phyloP scores from a whole-genome alignment of 106 monocot species.

The Narthecium ossifragum region DNA sequence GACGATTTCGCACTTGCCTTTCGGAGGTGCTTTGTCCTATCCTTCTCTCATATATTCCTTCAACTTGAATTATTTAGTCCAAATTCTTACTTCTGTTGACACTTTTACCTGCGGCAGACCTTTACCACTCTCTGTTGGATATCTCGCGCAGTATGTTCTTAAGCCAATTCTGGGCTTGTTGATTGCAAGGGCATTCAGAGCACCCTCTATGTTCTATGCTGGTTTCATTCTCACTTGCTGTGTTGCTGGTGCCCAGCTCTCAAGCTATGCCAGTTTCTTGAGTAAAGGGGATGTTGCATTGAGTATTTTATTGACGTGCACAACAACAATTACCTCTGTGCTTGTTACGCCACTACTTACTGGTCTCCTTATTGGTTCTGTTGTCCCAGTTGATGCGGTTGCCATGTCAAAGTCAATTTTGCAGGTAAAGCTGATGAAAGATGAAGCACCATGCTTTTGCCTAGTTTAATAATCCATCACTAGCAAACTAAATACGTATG shows the following conservation, averaged over 20 bases:
- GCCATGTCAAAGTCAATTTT: slow-evolving; percentile 99
- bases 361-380: slow-evolving; percentile 86
- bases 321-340: slow-evolving; percentile 89
- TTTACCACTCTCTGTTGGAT: slow-evolving; percentile 75
- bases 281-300: slow-evolving; percentile 97
- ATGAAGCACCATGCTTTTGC: too few species aligned
- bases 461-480: too few species aligned
- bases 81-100: background rate
- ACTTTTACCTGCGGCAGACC: slow-evolving; percentile 46
- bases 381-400: slow-evolving; percentile 91
- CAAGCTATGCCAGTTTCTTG: slow-evolving; percentile 95
- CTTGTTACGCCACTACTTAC: slow-evolving; percentile 82
- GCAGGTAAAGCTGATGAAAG: slow-evolving; percentile 65
- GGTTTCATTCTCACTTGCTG: slow-evolving; percentile 95
- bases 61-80: background rate
- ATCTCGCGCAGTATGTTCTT: slow-evolving; percentile 78
- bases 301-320: slow-evolving; percentile 91
- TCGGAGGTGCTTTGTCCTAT: slow-evolving; percentile 46
- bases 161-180: slow-evolving; percentile 85
- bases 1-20: slow-evolving; percentile 94
- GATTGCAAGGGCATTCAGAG: slow-evolving; percentile 67
- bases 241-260: slow-evolving; percentile 94
- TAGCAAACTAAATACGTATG: too few species aligned
- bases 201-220: slow-evolving; percentile 79
- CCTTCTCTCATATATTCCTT: background rate